Percentiles rank a stretch among this genome's conserved stretches.
phyloP scores from a whole-genome alignment of 108 stramenopile genomes.

The Nannochloropsis oceanica region DNA sequence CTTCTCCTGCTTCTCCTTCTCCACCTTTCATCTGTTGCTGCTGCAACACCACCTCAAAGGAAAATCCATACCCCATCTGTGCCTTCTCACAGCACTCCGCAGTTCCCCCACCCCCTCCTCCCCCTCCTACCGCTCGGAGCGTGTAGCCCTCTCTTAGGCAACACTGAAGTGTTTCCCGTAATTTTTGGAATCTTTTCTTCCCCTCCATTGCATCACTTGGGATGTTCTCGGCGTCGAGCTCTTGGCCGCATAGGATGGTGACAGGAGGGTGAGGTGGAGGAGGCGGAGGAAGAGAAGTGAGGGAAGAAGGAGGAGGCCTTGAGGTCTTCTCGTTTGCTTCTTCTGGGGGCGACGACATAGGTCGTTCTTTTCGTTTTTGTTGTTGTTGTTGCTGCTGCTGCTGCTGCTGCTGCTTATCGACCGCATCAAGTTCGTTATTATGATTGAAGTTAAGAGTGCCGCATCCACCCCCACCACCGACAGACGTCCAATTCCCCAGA shows the following conservation, averaged over 20 bases:
- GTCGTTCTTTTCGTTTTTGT: no score
- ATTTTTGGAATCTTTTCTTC: background rate
- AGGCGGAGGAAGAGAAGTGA: no score
- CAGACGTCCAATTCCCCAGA: background rate
- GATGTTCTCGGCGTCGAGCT: background rate
- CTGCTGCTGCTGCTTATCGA: no score
- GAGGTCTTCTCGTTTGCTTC: no score
- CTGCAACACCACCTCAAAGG: background rate
- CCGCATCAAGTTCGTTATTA: no score
- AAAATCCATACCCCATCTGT: background rate
- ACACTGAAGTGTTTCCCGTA: background rate
- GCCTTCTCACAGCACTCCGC: background rate
- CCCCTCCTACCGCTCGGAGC: background rate
- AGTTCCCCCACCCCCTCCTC: background rate
- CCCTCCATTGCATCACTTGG: background rate
- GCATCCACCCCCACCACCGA: background rate
- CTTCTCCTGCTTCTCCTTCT: background rate
- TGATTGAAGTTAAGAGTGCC: background rate
- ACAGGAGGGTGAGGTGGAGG: no score
- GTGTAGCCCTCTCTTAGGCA: background rate
- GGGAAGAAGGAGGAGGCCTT: no score
- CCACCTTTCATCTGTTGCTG: background rate
- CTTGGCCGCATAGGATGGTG: background rate
- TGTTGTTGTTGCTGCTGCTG: no score
- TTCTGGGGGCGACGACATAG: no score